These are phyloP conservation scores for Heterobasidion parviporum DNA, from an alignment of 1,284 basidiomycete species.

Conservation along the genomic window DNA sequence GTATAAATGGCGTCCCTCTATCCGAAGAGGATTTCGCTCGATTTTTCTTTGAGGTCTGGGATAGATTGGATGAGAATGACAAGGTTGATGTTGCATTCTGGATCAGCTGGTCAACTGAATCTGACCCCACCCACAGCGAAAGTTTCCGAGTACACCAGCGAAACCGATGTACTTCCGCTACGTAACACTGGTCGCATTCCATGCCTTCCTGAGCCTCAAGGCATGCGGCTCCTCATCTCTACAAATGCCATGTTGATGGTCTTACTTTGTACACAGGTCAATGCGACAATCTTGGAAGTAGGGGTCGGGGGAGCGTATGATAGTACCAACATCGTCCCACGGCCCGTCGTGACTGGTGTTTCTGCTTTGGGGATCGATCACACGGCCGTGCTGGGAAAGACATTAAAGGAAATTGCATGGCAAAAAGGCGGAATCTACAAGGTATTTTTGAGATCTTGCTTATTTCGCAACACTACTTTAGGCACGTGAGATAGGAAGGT, in stretches of 20 bases:
- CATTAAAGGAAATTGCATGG: slow-evolving; percentile 83
- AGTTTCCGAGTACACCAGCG: slow-evolving; percentile 47
- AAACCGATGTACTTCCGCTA: slow-evolving; percentile 95
- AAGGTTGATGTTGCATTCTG: slow-evolving; percentile 30
- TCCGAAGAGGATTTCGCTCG: slow-evolving; percentile 84
- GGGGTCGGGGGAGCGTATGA: slow-evolving; percentile 95
- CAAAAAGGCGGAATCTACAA: slow-evolving; percentile 99
- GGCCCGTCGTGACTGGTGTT: slow-evolving; percentile 84
- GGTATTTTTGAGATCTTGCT: slow-evolving; percentile 25
- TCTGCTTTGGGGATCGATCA: slow-evolving; percentile 93
- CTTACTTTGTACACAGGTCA: slow-evolving; percentile 33
- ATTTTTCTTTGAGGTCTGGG: slow-evolving; percentile 98
- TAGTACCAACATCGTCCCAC: slow-evolving; percentile 93
- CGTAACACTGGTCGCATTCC: slow-evolving; percentile 88
- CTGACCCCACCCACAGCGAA: slow-evolving; percentile 30
- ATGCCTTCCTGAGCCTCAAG: slow-evolving; percentile 76
- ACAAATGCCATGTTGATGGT: background rate
- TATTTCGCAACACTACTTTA: background rate
- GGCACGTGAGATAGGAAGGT: slow-evolving; percentile 39
- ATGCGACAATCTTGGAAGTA: slow-evolving; percentile 93
- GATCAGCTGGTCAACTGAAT: background rate
- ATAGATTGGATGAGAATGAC: slow-evolving; percentile 67
- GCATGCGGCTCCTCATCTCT: slow-evolving; percentile 25
- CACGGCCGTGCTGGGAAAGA: slow-evolving; percentile 85
- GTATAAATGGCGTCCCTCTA: slow-evolving; percentile 87